Percentiles rank a stretch among this genome's conserved stretches.
Evolutionary conservation across 1,284 basidiomycete genomes (phyloP).

Genomic region (Sanghuangporus sanghuang): DNA sequence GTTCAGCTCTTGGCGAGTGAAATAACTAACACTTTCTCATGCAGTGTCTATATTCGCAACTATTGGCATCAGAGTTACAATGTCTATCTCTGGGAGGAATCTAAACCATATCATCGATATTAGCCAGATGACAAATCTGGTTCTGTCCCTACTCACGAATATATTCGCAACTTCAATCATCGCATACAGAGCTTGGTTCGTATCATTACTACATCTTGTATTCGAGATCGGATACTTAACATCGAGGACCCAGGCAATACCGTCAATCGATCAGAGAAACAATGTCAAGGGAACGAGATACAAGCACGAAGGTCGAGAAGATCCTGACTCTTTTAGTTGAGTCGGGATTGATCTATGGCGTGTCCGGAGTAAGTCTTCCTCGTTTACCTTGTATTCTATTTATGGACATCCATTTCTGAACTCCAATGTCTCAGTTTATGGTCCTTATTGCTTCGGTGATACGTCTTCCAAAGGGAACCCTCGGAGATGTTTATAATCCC

Average conservation of each 20-base stretch:
- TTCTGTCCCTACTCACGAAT: slow-evolving; percentile 6
- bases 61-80: background rate
- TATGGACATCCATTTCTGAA: background rate
- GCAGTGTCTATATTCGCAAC: background rate
- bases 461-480: background rate
- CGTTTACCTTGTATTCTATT: background rate
- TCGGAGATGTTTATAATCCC: slow-evolving; percentile 1
- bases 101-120: background rate
- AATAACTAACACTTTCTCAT: background rate
- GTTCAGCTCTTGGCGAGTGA: background rate
- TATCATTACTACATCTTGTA: background rate
- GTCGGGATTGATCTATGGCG: slow-evolving; percentile 2
- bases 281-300: background rate
- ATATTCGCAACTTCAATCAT: slow-evolving; percentile 1
- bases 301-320: slow-evolving; percentile 7
- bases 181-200: background rate
- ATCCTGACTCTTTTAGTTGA: slow-evolving; percentile 4
- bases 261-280: background rate
- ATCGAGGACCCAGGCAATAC: background rate
- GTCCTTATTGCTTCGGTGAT: background rate
- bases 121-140: background rate
- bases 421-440: background rate
- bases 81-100: background rate
- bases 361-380: background rate
- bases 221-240: background rate